phyloP scores from a whole-genome alignment of 169 alveolate species.

The Plasmodium inui region DNA sequence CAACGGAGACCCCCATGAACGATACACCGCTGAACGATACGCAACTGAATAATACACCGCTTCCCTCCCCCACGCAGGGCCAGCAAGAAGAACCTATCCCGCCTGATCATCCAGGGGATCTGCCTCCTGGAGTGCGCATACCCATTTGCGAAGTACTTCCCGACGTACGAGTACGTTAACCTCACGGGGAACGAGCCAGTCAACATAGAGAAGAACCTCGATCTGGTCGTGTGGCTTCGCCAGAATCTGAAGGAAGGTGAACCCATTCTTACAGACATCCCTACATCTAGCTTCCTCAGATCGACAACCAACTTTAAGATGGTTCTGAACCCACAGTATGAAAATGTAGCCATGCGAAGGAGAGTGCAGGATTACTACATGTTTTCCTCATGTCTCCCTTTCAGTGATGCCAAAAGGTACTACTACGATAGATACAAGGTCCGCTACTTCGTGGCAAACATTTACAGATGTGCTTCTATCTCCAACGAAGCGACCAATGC shows the following conservation, averaged over 20 bases:
- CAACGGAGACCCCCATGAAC: too few relatives aligned
- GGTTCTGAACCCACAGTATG: slow-evolving; percentile 71
- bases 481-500: not conserved
- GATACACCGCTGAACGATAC: not conserved
- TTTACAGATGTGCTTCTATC: slow-evolving; percentile 48
- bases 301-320: slow-evolving; percentile 48
- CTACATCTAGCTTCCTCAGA: slow-evolving; percentile 69
- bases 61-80: not conserved
- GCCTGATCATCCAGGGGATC: not conserved
- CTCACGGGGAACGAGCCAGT: not conserved
- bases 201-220: slow-evolving; percentile 24
- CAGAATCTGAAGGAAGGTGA: slow-evolving; percentile 38
- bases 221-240: slow-evolving; percentile 33
- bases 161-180: slow-evolving; percentile 42
- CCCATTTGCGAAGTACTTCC: slow-evolving; percentile 53
- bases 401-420: slow-evolving; percentile 58
- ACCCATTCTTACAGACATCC: slow-evolving; percentile 44
- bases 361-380: slow-evolving; percentile 61
- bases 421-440: slow-evolving; percentile 44
- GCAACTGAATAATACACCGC: not conserved
- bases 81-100: not conserved
- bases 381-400: slow-evolving; percentile 42
- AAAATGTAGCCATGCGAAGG: slow-evolving; percentile 34
- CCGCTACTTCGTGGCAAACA: slow-evolving; percentile 35
- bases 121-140: slow-evolving; percentile 32